Percentiles rank a stretch among this genome's conserved stretches.
These are phyloP conservation scores for Buxus sempervirens DNA, from an alignment of 164 flowering plant species.

Conservation along the genomic window DNA sequence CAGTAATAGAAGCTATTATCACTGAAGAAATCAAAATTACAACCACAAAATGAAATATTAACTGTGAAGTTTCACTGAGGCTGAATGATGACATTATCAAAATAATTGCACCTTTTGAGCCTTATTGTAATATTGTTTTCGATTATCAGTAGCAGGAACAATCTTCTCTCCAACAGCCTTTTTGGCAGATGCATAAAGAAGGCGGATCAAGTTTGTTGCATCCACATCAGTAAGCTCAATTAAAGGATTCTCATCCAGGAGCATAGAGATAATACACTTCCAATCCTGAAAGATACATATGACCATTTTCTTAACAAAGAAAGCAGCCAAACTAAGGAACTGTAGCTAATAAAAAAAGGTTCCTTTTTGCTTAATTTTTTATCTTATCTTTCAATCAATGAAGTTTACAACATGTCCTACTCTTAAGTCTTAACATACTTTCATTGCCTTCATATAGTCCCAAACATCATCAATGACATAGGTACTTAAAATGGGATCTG, in stretches of 20 bases:
- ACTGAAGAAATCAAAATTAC: not conserved
- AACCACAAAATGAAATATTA: slow-evolving; percentile 3
- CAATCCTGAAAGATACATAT: slow-evolving; percentile 63
- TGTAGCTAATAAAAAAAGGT: not conserved
- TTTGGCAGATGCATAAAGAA: slow-evolving; percentile 73
- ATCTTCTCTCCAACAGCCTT: slow-evolving; percentile 96
- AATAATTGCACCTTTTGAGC: slow-evolving; percentile 67
- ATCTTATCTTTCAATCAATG: too few relatives aligned
- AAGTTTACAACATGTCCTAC: too few relatives aligned
- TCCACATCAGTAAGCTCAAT: slow-evolving; percentile 87
- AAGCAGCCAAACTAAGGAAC: not conserved
- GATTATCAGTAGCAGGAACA: slow-evolving; percentile 85
- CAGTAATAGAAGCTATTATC: not conserved
- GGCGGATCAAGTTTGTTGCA: slow-evolving; percentile 83
- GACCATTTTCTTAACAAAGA: too few relatives aligned
- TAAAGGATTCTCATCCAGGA: slow-evolving; percentile 78
- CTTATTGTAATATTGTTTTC: slow-evolving; percentile 70
- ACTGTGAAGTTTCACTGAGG: not conserved
- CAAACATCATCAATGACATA: slow-evolving; percentile 97
- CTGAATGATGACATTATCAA: not conserved
- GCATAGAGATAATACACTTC: slow-evolving; percentile 90
- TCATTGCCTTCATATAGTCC: slow-evolving; percentile 98
- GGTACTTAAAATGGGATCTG: slow-evolving; percentile 68
- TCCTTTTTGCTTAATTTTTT: slow-evolving; percentile 1
- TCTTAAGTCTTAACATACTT: slow-evolving; percentile 64